phyloP scores from a whole-genome alignment of 2,329 filamentous ascomycete genomes.

The Aspergillus sp. region DNA sequence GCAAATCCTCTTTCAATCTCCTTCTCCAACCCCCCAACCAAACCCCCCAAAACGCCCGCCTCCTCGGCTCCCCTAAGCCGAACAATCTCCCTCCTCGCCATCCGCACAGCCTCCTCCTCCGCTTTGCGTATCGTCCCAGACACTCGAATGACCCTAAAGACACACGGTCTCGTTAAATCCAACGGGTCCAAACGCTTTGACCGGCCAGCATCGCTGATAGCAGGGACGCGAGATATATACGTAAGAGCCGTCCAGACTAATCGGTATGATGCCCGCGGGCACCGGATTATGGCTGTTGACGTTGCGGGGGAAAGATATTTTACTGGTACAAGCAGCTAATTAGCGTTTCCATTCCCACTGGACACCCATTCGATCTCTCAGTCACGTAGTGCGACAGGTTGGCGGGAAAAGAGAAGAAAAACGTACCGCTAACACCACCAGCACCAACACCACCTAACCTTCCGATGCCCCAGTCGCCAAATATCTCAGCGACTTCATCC shows the following conservation, averaged over 20 bases:
- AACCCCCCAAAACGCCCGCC: constrained; percentile 43
- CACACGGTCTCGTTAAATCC: constrained; percentile 54
- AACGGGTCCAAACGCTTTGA: constrained; percentile 22
- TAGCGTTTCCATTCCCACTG: not conserved
- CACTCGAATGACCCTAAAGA: constrained; percentile 81
- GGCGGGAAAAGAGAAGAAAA: not conserved
- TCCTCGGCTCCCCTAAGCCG: constrained; percentile 58
- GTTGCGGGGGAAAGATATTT: constrained; percentile 94
- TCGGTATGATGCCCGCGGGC: constrained; percentile 77
- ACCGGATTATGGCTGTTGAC: constrained; percentile 86
- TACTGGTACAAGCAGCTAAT: constrained; percentile 53
- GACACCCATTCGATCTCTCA: not conserved
- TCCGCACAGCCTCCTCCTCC: constrained; percentile 82
- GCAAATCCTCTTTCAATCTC: constrained; percentile 14
- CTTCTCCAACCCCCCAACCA: constrained; percentile 37
- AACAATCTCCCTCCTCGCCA: constrained; percentile 71
- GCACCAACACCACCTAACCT: constrained; percentile 63
- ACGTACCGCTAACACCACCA: constrained; percentile 65
- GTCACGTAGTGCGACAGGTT: too few species aligned
- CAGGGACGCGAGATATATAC: constrained; percentile 70
- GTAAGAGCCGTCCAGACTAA: constrained; percentile 89
- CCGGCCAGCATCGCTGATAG: constrained; percentile 44
- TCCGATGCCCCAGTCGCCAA: constrained; percentile 80
- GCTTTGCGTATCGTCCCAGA: constrained; percentile 91
- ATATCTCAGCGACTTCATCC: constrained; percentile 68